Percentiles rank a stretch among this genome's conserved stretches.
Evolutionary conservation across 2,329 filamentous ascomycete genomes (phyloP).

Genomic region (Sporothrix euskadiensis): DNA sequence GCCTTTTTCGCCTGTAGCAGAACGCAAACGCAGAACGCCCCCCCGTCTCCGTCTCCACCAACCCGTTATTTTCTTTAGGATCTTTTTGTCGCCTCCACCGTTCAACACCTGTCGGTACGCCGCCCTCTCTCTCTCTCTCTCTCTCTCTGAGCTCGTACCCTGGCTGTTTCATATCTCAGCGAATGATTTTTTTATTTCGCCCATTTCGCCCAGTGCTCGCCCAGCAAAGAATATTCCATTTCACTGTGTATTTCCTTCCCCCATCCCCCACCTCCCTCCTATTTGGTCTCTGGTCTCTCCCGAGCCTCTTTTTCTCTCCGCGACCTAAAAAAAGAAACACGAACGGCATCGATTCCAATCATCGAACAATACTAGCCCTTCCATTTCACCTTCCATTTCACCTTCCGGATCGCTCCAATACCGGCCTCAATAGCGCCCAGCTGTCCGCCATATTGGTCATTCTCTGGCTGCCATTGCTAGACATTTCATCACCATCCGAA

Average conservation of each 20-base stretch:
- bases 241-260: conserved; percentile 9
- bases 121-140: background rate
- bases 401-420: conserved; percentile 10
- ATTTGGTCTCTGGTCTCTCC: conserved; percentile 6
- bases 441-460: background rate
- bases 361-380: conserved; percentile 21
- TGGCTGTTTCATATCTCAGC: conserved; percentile 27
- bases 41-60: conserved; percentile 19
- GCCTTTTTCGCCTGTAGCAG: background rate
- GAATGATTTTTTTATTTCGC: conserved; percentile 19
- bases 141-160: conserved; percentile 22
- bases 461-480: background rate
- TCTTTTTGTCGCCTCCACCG: conserved; percentile 20
- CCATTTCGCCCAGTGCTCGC: conserved; percentile 15
- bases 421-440: background rate
- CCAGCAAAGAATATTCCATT: conserved; percentile 23
- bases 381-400: conserved; percentile 19
- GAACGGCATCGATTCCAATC: conserved; percentile 21
- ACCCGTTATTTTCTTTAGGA: conserved; percentile 24
- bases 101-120: conserved; percentile 19
- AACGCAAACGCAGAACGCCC: background rate
- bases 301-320: conserved; percentile 21
- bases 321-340: conserved; percentile 34
- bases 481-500: conserved; percentile 11
- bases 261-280: conserved; percentile 28